A percentile compares a stretch with the other conserved stretches of the same genome.
Evolutionary conservation across 208 protist species (phyloP).

Genomic region (Trypanosoma cruzi): DNA sequence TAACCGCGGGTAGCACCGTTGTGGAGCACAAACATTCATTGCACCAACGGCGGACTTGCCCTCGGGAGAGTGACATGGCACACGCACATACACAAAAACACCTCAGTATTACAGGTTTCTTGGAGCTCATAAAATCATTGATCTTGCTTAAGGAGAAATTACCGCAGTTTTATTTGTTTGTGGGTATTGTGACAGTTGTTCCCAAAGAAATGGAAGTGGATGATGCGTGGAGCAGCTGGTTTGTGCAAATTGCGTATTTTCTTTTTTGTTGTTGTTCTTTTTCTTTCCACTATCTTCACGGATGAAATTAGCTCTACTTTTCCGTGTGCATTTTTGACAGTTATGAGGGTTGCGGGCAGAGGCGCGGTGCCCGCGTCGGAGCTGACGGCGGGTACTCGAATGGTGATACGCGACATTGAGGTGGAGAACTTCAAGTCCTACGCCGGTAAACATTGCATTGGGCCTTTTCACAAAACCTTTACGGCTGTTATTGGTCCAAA

Average conservation of each 20-base stretch:
- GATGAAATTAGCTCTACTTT: too few species aligned
- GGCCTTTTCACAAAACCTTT: slow-evolving; percentile 99
- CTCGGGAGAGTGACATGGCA: slow-evolving; percentile 29
- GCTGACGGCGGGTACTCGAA: slow-evolving; percentile 24
- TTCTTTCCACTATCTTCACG: slow-evolving; percentile 2
- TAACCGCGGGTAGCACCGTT: slow-evolving; percentile 21
- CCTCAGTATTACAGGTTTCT: slow-evolving; percentile 33
- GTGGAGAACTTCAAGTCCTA: slow-evolving; percentile 99
- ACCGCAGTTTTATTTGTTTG: not conserved
- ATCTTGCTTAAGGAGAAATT: slow-evolving; percentile 33
- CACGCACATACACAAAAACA: not conserved
- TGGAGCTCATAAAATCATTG: slow-evolving; percentile 38
- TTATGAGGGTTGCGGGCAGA: slow-evolving; percentile 8
- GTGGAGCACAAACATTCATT: slow-evolving; percentile 23
- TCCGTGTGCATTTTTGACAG: not conserved
- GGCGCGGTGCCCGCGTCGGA: not conserved
- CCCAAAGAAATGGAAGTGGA: not conserved
- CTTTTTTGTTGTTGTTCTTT: slow-evolving; percentile 29
- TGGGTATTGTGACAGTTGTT: not conserved
- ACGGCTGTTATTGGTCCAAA: slow-evolving; percentile 99
- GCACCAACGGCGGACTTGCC: slow-evolving; percentile 30
- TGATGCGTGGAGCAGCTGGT: not conserved
- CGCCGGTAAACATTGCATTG: slow-evolving; percentile 96
- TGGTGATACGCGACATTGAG: slow-evolving; percentile 98
- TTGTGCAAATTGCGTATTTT: slow-evolving; percentile 11